Evolutionary conservation across 2,329 filamentous ascomycete species (phyloP), one percentile per base, ranked within the genome.

Genomic region (Corniculantispora saksenae): DNA sequence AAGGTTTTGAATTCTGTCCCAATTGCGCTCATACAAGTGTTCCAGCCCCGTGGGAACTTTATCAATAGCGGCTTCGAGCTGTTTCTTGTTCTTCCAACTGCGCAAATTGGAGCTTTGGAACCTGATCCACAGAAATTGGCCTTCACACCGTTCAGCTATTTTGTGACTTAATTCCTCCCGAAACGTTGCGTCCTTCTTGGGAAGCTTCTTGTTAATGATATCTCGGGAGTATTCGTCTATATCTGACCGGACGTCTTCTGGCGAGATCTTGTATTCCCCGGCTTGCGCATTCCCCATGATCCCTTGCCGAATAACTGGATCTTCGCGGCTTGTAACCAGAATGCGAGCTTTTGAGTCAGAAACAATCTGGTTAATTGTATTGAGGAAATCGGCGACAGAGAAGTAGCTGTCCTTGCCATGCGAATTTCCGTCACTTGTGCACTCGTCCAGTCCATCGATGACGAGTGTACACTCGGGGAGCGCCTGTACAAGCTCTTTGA

Each of bases 381-480:
- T 17, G 21, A 50, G 47, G 23, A 50, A 50, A 10, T 25, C 23
- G 21, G 47, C 21, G n/a, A 50, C 23, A 13, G 47, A 27, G 2
- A 2, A 15, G 21, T 50, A 1, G 47, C 10, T n/a, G 19, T 23
- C 47, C 10, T 50, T 21, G 21, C 47, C 7, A 15, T 23, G 23
- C 4, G 9, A 7, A 32, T 32, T 32, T 23, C 15, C 13, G 9
- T 23, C 47, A 2, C 47, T 21, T 3, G 3, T 21, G 23, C 57
- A 79, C 63, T 79, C 77, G 17, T 79, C 77, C 13, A 79, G 66
- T 0, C 77, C 76, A 43, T 79, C 47, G 10, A 50, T 3, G 13
- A 50, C 47, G 15, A 50, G 23, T 1, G 47, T 50, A 27, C 21
- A 27, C 6, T 27, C 23, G 12, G 47, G 47, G 17, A 27, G 3